Evolutionary conservation across 768 basidiomycete genomes (phyloP).

Genomic region (Macrolepiota fuliginosa): DNA sequence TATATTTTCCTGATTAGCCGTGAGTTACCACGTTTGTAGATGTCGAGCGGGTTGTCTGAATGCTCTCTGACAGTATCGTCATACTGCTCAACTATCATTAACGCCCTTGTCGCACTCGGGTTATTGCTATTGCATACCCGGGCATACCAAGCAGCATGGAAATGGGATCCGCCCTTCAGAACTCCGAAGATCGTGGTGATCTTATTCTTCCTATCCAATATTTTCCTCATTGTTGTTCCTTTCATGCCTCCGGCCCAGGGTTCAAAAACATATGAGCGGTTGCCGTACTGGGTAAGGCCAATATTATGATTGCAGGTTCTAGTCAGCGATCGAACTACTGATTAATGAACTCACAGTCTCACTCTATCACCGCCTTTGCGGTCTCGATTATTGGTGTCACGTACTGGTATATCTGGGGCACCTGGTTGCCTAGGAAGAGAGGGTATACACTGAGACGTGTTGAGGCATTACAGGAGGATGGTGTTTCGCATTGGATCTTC

Average conservation of each 20-base stretch:
- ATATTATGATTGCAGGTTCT: neutral
- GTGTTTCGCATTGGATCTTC: constrained; percentile 54
- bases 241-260: constrained; percentile 59
- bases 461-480: constrained; percentile 52
- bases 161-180: constrained; percentile 67
- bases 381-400: constrained; percentile 46
- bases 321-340: neutral
- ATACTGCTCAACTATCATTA: constrained; percentile 56
- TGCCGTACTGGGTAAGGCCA: constrained; percentile 75
- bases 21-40: constrained; percentile 18
- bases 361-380: constrained; percentile 43
- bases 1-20: constrained; percentile 70
- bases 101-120: constrained; percentile 58
- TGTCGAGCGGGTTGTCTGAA: neutral
- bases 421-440: constrained; percentile 44
- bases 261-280: constrained; percentile 46
- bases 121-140: constrained; percentile 58
- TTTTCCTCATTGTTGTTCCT: constrained; percentile 62
- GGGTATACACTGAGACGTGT: constrained; percentile 50
- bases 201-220: constrained; percentile 62
- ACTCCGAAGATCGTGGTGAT: constrained; percentile 46
- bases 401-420: constrained; percentile 57
- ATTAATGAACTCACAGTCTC: constrained; percentile 33
- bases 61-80: constrained; percentile 44
- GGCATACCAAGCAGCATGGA: constrained; percentile 33